Base-by-base conservation (phyloP, 345 rosid species). In the Pistacia atlantica region DNA sequence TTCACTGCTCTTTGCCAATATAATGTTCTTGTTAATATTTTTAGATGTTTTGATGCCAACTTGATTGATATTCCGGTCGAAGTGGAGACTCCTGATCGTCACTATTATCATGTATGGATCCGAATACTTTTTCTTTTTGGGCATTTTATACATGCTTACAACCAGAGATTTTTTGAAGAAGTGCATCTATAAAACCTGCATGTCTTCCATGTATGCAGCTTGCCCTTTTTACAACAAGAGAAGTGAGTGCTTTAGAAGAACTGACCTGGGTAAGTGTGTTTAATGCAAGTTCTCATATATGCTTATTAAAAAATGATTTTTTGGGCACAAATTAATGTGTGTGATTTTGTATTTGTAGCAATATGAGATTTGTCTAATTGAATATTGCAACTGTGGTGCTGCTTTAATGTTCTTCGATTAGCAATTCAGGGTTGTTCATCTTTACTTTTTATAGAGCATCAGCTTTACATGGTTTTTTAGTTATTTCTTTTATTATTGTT, bases 11-110 rank as follows among this genome's bases (percentile, higher is more conserved):
- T 68, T 65, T 58, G 37, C 66, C 31, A 17, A 62, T 9, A 54
- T 69, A 67, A 70, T 66, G 33, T 2, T 11, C 8, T 33, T 55
- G 38, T 61, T 4, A 57, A 74, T 37, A 33, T 64, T 82, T 67
- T 67, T 80, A 95, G 99, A 81, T 95, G 98, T 75, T 86, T 69
- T 66, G 98, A 95, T 90, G 93, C 97, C 51, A 93, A 87, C 73
- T 81, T 95, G 88, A 90, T 92, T 70, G 99, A 93, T 83, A 90
- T 95, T 80, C 99, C 97, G 11, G 94, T 95, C 17, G 88, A 92
- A 84, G 88, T 95, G 65, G 98, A 95, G 82, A 92, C 91, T 28
- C 96, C 92, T 14, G 97, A 90, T 80, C 88, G 84, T 75, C 96
- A 91, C 78, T 95, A 90, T 81, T 93, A 95, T 82, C 98, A 90